Conservation (phyloP, 2,329 filamentous ascomycete species). For the Rhynchosporium secalis region DNA sequence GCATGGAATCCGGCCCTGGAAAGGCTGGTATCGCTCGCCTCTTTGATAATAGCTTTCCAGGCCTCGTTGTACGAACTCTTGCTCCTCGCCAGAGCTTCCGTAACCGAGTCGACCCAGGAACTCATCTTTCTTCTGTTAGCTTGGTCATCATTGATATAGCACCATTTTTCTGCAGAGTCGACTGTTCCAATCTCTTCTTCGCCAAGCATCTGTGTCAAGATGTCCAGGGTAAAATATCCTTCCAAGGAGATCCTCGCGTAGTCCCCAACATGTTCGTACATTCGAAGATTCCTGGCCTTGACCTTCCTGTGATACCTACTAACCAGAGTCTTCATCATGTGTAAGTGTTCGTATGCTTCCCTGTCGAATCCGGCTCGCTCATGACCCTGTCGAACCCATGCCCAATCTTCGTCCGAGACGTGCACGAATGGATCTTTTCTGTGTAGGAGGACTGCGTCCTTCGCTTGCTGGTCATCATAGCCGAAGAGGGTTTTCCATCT, state of each 20-base stretch:
- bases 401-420: neutral
- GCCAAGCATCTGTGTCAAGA: neutral
- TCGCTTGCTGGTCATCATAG: neutral
- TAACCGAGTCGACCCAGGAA: neutral
- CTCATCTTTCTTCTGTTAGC: neutral
- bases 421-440: neutral
- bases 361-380: neutral
- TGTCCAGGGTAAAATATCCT: neutral
- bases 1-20: neutral
- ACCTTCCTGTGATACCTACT: neutral
- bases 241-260: neutral
- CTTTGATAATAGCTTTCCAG: neutral
- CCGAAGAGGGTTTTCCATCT: neutral
- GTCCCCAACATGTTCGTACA: neutral
- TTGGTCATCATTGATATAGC: neutral
- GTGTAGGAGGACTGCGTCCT: neutral
- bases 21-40: neutral
- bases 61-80: neutral
- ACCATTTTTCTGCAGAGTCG: neutral
- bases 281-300: neutral
- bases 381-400: neutral
- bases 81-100: neutral
- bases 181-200: neutral
- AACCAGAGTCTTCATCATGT: neutral
- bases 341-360: constrained; percentile 6